phyloP scores from a whole-genome alignment of 805 yeast species.

The Starmerella gropengiesseri region DNA sequence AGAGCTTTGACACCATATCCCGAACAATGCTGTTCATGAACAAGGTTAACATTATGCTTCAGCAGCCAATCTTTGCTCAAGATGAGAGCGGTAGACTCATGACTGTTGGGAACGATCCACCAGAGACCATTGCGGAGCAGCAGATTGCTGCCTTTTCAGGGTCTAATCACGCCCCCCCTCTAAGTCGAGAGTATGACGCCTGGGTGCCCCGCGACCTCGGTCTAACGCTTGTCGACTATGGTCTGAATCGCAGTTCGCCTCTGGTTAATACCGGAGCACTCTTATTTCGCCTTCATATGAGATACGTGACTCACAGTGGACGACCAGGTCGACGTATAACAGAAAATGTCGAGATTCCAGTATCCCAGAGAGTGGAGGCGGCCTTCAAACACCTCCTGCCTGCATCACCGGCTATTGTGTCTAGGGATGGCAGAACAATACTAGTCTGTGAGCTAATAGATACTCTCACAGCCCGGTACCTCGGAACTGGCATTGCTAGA shows the following conservation, averaged over 20 bases:
- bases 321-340: not conserved
- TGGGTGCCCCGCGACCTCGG: constrained; percentile 1
- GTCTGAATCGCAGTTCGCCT: no score
- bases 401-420: not conserved
- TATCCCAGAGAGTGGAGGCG: not conserved
- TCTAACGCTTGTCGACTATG: not conserved
- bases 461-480: not conserved
- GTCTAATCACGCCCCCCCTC: not conserved
- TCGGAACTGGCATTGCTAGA: not conserved
- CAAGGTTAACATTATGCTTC: not conserved
- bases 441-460: not conserved
- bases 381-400: not conserved
- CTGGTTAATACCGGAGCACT: no score
- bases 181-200: not conserved
- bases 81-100: not conserved
- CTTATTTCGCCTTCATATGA: not conserved
- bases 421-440: not conserved
- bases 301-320: not conserved
- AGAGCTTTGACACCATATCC: no score
- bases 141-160: not conserved
- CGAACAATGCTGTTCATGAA: constrained; percentile 4
- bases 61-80: not conserved
- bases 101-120: not conserved
- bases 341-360: not conserved
- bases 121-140: not conserved